These are phyloP conservation scores for Jatropha podagrica DNA, from an alignment of 441 rosid genomes.

Conservation along the genomic window DNA sequence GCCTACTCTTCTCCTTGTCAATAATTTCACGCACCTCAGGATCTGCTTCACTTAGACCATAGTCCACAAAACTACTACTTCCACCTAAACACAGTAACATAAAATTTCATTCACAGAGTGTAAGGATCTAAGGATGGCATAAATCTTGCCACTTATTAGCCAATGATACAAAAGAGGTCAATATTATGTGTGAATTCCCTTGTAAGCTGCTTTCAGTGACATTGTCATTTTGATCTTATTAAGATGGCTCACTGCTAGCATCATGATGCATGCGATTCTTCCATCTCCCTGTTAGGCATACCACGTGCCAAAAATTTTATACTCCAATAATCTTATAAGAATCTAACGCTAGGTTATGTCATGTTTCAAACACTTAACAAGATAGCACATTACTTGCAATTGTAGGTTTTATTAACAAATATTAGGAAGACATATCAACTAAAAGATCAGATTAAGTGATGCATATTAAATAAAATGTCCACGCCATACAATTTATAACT, in stretches of 20 bases:
- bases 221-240: not conserved
- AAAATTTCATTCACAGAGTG: constrained; percentile 1
- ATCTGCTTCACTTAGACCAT: constrained; percentile 64
- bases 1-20: constrained; percentile 76
- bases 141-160: not conserved
- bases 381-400: not conserved
- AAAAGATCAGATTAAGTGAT: not conserved
- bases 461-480: not conserved
- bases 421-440: not conserved
- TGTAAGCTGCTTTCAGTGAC: not conserved
- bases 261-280: not conserved
- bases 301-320: not conserved
- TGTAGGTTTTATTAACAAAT: not conserved
- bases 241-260: not conserved
- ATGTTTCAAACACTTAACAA: not conserved
- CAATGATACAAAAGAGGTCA: not conserved
- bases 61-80: constrained; percentile 46
- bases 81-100: constrained; percentile 34
- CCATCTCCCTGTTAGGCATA: no score
- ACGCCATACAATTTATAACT: no score
- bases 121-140: not conserved
- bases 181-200: not conserved
- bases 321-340: not conserved
- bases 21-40: constrained; percentile 68
- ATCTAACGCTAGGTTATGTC: not conserved